Base-by-base conservation (phyloP, 2,329 filamentous ascomycete species). In the Penicillium polonicum region DNA sequence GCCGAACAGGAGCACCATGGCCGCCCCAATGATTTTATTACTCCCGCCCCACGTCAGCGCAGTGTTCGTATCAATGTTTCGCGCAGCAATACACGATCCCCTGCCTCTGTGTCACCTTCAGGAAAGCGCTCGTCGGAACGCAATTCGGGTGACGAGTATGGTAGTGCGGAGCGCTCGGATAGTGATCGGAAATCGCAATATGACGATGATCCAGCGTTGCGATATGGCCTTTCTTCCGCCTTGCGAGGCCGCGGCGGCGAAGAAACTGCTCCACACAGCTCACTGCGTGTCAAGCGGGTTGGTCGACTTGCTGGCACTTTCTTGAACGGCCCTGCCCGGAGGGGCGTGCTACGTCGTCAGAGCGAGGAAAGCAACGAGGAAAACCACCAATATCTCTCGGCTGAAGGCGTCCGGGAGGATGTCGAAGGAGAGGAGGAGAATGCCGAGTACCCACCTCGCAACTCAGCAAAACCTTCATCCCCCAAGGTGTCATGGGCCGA, bases 231-330 rank as follows among this genome's bases (percentile, higher is more conserved):
- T 29, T 70, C 74, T 15, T 78, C 76, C 13, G 71, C 74, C 8
- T 60, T 74, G 31, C 70, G 76, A 21, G 65, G 72, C 36, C 74
- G 76, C 8, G 79, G 81, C 49, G 85, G 85, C 3, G 88, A 92
- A 25, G 86, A 89, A 35, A 76, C 78, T 35, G 87, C 84, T 15
- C 77, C 85, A 2, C 89, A 90, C 59, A 87, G 88, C 65, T 91
- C 90, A 0, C 85, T 92, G 80, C 84, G 91, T 5, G 80, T 92
- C 58, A 93, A 92, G 75, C 82, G 90, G 60, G 84, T 91, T 15
- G 88, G 88, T 17, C 90, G 90, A 73, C 80, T 88, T 8, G 85
- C 88, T 2, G 91, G 90, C 1, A 88, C 85, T 59, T 92, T 93
- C 64, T 78, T 94, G 23, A 91, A 89, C 65, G 90, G 89, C 1